phyloP scores from a whole-genome alignment of 768 basidiomycete genomes.

The Kwoniella sp. region DNA sequence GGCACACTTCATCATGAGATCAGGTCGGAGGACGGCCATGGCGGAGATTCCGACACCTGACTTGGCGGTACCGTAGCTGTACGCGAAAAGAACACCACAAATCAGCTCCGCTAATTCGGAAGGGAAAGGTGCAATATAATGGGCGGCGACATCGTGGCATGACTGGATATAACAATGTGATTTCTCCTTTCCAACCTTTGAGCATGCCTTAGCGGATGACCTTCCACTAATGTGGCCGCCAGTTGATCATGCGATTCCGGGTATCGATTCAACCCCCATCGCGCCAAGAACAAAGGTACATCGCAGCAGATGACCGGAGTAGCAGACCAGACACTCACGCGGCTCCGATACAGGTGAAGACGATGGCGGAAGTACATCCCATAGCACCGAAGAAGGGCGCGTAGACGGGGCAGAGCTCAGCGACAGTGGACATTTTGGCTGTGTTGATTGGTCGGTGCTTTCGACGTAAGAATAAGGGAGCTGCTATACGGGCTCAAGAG shows the following conservation, averaged over 20 bases:
- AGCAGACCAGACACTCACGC: constrained; percentile 44
- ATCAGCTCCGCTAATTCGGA: no score
- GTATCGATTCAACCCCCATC: background rate
- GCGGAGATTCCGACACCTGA: constrained; percentile 75
- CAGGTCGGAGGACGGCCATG: constrained; percentile 95
- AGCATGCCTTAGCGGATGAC: no score
- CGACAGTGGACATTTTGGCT: constrained; percentile 50
- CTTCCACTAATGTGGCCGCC: no score
- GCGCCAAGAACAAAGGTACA: constrained; percentile 25
- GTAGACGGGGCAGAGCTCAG: constrained; percentile 66
- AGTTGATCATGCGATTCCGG: background rate
- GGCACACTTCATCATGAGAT: constrained; percentile 95
- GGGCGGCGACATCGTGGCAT: constrained; percentile 7
- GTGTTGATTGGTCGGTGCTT: background rate
- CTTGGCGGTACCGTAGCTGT: constrained; percentile 97
- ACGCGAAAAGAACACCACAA: no score
- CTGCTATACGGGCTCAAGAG: background rate
- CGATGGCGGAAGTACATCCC: constrained; percentile 95
- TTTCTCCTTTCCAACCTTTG: no score
- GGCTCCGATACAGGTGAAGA: constrained; percentile 80
- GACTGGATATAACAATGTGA: no score
- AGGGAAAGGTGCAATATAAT: no score
- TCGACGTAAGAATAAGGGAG: background rate
- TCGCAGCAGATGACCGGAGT: background rate
- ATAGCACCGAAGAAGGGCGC: constrained; percentile 98